phyloP scores from a whole-genome alignment of 2,329 filamentous ascomycete genomes.

The Cytospora piceicola region DNA sequence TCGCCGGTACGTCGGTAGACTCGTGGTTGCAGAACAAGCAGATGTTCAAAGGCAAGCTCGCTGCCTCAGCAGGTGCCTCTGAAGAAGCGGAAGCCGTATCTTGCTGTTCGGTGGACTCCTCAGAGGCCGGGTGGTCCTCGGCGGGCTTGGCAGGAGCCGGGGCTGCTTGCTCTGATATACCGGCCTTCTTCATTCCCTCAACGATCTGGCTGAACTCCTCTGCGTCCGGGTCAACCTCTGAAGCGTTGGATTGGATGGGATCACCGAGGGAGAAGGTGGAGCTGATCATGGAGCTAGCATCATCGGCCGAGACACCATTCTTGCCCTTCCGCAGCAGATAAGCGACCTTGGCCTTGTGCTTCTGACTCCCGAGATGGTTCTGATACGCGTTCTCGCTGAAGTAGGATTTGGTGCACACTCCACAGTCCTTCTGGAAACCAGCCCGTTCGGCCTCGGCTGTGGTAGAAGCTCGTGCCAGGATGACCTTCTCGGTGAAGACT shows the following conservation, averaged over 20 bases:
- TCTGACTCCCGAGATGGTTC: slow-evolving; percentile 89
- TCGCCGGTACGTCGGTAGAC: slow-evolving; percentile 75
- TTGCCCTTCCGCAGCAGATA: slow-evolving; percentile 44
- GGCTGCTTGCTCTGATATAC: slow-evolving; percentile 41
- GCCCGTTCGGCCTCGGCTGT: slow-evolving; percentile 86
- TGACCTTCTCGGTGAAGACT: slow-evolving; percentile 92
- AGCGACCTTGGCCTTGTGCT: slow-evolving; percentile 75
- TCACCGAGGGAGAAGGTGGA: slow-evolving; percentile 91
- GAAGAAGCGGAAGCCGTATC: slow-evolving; percentile 34
- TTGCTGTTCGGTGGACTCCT: slow-evolving; percentile 45
- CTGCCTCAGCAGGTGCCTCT: slow-evolving; percentile 39
- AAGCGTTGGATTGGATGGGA: slow-evolving; percentile 58
- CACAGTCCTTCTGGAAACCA: slow-evolving; percentile 82
- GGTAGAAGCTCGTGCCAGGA: slow-evolving; percentile 84
- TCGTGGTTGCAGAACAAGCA: slow-evolving; percentile 94
- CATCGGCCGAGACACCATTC: slow-evolving; percentile 59
- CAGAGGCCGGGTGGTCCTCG: slow-evolving; percentile 50
- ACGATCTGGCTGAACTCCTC: slow-evolving; percentile 79
- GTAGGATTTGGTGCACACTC: slow-evolving; percentile 86
- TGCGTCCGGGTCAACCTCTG: slow-evolving; percentile 64
- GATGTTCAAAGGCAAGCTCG: slow-evolving; percentile 49
- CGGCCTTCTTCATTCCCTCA: slow-evolving; percentile 73
- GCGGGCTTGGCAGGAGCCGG: slow-evolving; percentile 57
- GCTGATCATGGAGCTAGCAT: slow-evolving; percentile 81
- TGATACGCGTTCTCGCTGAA: slow-evolving; percentile 95